Evolutionary conservation across 177 flowering plant species (phyloP).

Genomic region (Vitis hybrid): DNA sequence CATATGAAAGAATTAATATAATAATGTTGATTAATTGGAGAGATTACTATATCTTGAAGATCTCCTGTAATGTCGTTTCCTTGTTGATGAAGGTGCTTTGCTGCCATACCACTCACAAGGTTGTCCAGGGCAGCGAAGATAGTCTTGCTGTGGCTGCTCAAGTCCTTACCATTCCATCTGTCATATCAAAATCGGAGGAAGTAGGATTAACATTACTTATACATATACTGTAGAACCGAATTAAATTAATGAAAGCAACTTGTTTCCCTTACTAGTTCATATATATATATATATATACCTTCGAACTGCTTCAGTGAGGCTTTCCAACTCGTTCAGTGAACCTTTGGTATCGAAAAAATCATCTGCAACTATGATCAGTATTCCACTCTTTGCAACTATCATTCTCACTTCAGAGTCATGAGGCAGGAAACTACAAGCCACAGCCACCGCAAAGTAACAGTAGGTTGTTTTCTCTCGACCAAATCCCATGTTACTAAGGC

Average conservation of each 20-base stretch:
- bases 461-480: slow-evolving; percentile 46
- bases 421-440: slow-evolving; percentile 21
- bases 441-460: slow-evolving; percentile 39
- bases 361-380: slow-evolving; percentile 44
- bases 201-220: background rate
- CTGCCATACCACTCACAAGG: slow-evolving; percentile 26
- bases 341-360: slow-evolving; percentile 52
- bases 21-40: background rate
- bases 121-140: slow-evolving; percentile 44
- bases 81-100: slow-evolving; percentile 11
- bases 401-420: slow-evolving; percentile 24
- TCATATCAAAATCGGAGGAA: background rate
- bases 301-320: slow-evolving; percentile 39
- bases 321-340: slow-evolving; percentile 30
- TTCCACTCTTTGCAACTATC: slow-evolving; percentile 31
- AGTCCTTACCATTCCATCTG: slow-evolving; percentile 49
- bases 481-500: slow-evolving; percentile 43
- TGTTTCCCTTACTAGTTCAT: no score
- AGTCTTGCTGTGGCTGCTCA: slow-evolving; percentile 32
- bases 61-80: slow-evolving; percentile 17
- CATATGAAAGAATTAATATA: background rate
- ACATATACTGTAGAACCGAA: background rate
- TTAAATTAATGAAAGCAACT: no score
- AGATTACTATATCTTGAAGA: slow-evolving; percentile 27
- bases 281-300: slow-evolving; percentile 15